Percentiles rank a stretch among this genome's conserved stretches.
Evolutionary conservation across 371 early-diverging fungal species (phyloP).

Genomic region (Actinomucor elegans): DNA sequence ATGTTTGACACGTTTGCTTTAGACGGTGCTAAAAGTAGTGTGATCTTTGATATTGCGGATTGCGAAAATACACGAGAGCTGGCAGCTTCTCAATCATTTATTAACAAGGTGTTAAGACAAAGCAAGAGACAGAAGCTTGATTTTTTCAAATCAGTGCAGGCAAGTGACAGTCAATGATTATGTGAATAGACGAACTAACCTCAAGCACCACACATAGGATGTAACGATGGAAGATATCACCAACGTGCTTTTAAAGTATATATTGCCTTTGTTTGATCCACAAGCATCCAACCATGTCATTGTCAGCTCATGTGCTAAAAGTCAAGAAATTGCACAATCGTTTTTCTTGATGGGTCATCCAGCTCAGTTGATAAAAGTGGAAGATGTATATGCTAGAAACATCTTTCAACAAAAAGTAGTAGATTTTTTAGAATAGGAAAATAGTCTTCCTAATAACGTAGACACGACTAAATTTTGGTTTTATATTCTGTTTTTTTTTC

Average conservation of each 20-base stretch:
- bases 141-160: constrained; percentile 28
- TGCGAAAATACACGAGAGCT: constrained; percentile 43
- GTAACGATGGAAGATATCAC: constrained; percentile 36
- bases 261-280: constrained; percentile 41
- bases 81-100: constrained; percentile 51
- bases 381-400: constrained; percentile 18
- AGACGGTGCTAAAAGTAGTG: constrained; percentile 58
- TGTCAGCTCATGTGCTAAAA: constrained; percentile 40
- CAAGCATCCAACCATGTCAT: constrained; percentile 46
- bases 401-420: constrained; percentile 12
- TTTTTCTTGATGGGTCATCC: constrained; percentile 15
- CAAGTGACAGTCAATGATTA: background rate
- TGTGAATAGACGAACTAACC: background rate
- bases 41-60: constrained; percentile 52
- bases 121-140: constrained; percentile 43
- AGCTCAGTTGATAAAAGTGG: constrained; percentile 10
- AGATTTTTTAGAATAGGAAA: too few relatives aligned
- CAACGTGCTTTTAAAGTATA: constrained; percentile 24
- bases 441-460: too few relatives aligned
- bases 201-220: background rate
- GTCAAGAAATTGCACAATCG: constrained; percentile 26
- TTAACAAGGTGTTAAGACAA: constrained; percentile 45
- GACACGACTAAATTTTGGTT: too few relatives aligned
- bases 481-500: too few relatives aligned
- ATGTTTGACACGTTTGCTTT: constrained; percentile 42